A percentile compares a stretch with the other conserved stretches of the same genome.
These are phyloP conservation scores for Calvatia gigantea DNA, from an alignment of 768 basidiomycete species.

Conservation along the genomic window DNA sequence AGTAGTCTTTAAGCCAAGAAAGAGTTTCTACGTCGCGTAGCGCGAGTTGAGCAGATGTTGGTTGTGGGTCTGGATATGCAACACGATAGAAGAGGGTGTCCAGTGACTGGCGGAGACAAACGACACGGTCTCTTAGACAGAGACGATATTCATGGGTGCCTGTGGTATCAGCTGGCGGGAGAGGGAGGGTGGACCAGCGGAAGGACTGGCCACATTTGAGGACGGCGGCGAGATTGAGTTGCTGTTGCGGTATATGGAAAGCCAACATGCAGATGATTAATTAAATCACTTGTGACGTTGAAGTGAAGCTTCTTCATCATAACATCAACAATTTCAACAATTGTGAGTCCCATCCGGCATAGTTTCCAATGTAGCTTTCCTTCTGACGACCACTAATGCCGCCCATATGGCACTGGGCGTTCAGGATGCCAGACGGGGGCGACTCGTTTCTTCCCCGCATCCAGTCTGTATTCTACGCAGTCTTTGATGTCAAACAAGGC, in stretches of 20 bases:
- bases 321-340: constrained; percentile 3
- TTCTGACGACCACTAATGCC: constrained; percentile 3
- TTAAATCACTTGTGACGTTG: constrained; percentile 9
- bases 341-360: constrained; percentile 1
- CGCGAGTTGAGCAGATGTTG: constrained; percentile 28
- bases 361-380: neutral
- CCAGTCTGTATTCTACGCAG: constrained; percentile 90
- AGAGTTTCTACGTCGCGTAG: constrained; percentile 61
- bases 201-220: constrained; percentile 85
- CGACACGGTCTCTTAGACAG: constrained; percentile 77
- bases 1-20: constrained; percentile 79
- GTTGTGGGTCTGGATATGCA: constrained; percentile 50
- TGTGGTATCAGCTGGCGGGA: constrained; percentile 20
- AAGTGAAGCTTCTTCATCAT: constrained; percentile 3
- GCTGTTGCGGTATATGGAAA: constrained; percentile 57
- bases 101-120: constrained; percentile 76
- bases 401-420: constrained; percentile 8
- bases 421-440: constrained; percentile 28
- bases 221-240: constrained; percentile 76
- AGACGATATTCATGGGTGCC: constrained; percentile 63
- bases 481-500: constrained; percentile 83
- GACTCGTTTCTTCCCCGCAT: constrained; percentile 79
- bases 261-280: constrained; percentile 47
- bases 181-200: constrained; percentile 64
- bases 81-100: constrained; percentile 70